Conservation (phyloP, 225 moss, liverwort and hornwort genomes). For the Pleurozium schreberi region DNA sequence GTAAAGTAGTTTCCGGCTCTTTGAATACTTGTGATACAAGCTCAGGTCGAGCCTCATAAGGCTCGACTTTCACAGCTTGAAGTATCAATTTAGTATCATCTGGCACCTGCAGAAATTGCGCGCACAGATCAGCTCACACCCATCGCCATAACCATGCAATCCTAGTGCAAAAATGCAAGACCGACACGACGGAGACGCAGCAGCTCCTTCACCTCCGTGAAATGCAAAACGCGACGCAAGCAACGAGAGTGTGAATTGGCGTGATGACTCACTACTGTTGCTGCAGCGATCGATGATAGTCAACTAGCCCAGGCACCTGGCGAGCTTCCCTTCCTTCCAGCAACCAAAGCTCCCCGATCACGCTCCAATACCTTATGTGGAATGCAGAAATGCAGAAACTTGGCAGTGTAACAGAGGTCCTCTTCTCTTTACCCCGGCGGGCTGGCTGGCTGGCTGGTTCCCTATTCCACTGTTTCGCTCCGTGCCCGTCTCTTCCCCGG, state of each 20-base stretch:
- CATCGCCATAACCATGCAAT: not conserved
- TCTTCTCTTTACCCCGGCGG: not conserved
- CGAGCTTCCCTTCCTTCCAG: not conserved
- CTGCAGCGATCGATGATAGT: not conserved
- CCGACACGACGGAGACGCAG: not conserved
- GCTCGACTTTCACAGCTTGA: constrained; percentile 44
- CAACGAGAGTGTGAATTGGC: not conserved
- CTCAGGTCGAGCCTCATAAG: constrained; percentile 22
- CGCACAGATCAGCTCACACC: not conserved
- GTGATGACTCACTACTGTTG: not conserved
- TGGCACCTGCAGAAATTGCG: constrained; percentile 13
- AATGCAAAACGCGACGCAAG: not conserved
- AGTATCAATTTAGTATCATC: constrained; percentile 37
- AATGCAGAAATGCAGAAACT: not conserved
- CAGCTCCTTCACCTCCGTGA: not conserved
- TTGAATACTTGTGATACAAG: constrained; percentile 12
- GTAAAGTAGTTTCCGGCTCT: not conserved
- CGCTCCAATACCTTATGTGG: not conserved
- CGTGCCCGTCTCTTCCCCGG: no score
- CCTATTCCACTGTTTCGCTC: not conserved
- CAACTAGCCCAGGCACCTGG: not conserved
- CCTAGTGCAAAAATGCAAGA: not conserved
- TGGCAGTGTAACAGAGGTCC: not conserved
- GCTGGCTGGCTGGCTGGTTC: no score
- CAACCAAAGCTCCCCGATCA: not conserved